These are phyloP conservation scores for Prasinococcaceae sp. DNA, from an alignment of 139 green algal genomes.

Conservation along the genomic window DNA sequence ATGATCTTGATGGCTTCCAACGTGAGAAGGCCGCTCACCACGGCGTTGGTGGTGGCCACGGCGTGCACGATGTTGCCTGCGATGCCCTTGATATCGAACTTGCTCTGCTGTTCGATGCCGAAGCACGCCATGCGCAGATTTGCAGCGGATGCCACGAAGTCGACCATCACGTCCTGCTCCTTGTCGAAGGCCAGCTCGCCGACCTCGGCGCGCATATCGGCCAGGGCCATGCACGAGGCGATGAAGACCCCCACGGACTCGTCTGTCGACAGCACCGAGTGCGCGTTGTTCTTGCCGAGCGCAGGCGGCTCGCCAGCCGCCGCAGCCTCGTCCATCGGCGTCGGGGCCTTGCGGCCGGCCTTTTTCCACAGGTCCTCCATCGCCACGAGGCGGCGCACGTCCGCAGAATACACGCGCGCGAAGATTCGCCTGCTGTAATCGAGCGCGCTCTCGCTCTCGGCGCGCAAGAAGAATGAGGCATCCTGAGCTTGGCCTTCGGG, in stretches of 20 bases:
- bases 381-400: slow-evolving; percentile 49
- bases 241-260: slow-evolving; percentile 53
- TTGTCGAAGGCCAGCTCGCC: slow-evolving; percentile 54
- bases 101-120: slow-evolving; percentile 55
- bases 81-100: slow-evolving; percentile 89
- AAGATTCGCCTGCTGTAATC: slow-evolving; percentile 59
- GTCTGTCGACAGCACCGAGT: slow-evolving; percentile 6
- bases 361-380: slow-evolving; percentile 52
- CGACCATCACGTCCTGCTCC: slow-evolving; percentile 80
- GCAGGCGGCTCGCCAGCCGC: neutral
- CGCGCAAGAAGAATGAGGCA: slow-evolving; percentile 11
- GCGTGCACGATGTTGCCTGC: slow-evolving; percentile 98
- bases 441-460: slow-evolving; percentile 31
- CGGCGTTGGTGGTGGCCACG: slow-evolving; percentile 97
- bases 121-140: slow-evolving; percentile 72
- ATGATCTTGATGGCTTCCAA: slow-evolving; percentile 77
- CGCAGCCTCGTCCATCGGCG: slow-evolving; percentile 16
- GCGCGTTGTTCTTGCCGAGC: neutral
- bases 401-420: slow-evolving; percentile 30
- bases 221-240: slow-evolving; percentile 30
- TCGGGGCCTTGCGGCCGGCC: slow-evolving; percentile 29
- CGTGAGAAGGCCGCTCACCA: slow-evolving; percentile 78
- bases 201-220: slow-evolving; percentile 29
- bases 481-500: neutral
- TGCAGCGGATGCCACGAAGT: slow-evolving; percentile 80